Evolutionary conservation across 176 grass and related monocot species (phyloP).

Genomic region (Triticum dicoccoides): DNA sequence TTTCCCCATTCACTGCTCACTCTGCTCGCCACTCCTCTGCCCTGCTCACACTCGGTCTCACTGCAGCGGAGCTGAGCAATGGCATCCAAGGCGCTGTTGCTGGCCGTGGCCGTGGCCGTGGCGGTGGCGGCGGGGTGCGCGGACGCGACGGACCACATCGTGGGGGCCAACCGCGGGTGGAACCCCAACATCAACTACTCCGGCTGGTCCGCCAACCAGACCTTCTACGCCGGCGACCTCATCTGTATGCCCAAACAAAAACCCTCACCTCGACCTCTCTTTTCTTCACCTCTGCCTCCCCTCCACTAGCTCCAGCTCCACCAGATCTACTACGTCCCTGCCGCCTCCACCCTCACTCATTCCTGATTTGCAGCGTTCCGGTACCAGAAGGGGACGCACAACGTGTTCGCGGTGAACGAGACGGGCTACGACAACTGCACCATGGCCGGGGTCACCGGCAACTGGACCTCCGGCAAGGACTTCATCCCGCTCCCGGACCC

Average conservation of each 20-base stretch:
- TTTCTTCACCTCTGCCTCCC: background rate
- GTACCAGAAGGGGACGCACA: conserved; percentile 82
- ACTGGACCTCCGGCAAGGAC: conserved; percentile 95
- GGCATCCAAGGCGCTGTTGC: background rate
- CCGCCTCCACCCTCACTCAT: too few relatives aligned
- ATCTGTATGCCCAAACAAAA: conserved; percentile 44
- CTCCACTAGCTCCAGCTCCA: background rate
- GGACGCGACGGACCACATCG: conserved; percentile 79
- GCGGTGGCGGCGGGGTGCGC: background rate
- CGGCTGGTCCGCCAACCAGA: conserved; percentile 82
- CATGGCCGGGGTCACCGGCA: conserved; percentile 65
- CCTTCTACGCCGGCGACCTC: conserved; percentile 74
- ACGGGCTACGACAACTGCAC: conserved; percentile 91
- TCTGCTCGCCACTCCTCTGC: background rate
- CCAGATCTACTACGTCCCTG: background rate
- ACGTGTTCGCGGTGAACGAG: conserved; percentile 87
- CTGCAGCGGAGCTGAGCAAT: background rate
- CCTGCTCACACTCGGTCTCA: background rate
- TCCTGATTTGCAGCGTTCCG: conserved; percentile 50
- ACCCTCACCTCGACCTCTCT: background rate
- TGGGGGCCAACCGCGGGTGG: conserved; percentile 78
- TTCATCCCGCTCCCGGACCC: conserved; percentile 64
- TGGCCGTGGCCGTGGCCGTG: conserved; percentile 11
- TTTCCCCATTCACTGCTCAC: background rate
- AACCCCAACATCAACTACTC: conserved; percentile 96